phyloP scores from a whole-genome alignment of 176 grass and related monocot genomes.

The Raddia distichophylla region DNA sequence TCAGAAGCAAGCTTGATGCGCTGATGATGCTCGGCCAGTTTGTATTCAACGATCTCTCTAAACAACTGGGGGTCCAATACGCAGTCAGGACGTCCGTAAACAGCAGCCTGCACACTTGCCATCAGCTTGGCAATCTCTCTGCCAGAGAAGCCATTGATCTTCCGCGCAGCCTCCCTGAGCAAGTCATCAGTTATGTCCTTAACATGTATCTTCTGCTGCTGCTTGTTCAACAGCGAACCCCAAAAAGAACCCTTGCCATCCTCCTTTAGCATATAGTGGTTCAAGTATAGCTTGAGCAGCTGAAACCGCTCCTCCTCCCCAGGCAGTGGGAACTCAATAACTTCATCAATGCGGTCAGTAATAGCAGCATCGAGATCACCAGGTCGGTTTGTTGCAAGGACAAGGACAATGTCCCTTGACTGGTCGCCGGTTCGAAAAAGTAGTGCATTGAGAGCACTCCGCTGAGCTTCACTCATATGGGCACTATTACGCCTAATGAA shows the following conservation, averaged over 20 bases:
- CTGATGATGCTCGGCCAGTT: slow-evolving; percentile 80
- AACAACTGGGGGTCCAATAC: slow-evolving; percentile 70
- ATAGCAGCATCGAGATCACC: slow-evolving; percentile 92
- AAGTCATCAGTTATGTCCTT: slow-evolving; percentile 66
- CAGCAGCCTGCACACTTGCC: slow-evolving; percentile 84
- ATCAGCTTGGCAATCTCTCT: slow-evolving; percentile 92
- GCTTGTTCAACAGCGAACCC: slow-evolving; percentile 62
- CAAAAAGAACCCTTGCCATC: slow-evolving; percentile 42
- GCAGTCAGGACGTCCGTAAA: slow-evolving; percentile 77
- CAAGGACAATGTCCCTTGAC: slow-evolving; percentile 83
- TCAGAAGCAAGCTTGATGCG: slow-evolving; percentile 78
- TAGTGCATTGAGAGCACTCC: slow-evolving; percentile 92
- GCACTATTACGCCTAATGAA: slow-evolving; percentile 78
- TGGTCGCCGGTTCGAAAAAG: slow-evolving; percentile 95
- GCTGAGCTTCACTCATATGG: slow-evolving; percentile 91
- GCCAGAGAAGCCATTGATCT: slow-evolving; percentile 87
- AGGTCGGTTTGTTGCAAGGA: slow-evolving; percentile 87
- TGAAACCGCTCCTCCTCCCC: slow-evolving; percentile 79
- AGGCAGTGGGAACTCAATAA: slow-evolving; percentile 84
- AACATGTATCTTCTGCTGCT: slow-evolving; percentile 70
- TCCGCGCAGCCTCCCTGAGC: slow-evolving; percentile 58
- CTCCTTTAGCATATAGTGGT: slow-evolving; percentile 68
- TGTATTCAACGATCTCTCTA: slow-evolving; percentile 78
- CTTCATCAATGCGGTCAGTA: slow-evolving; percentile 94
- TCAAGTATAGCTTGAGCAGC: slow-evolving; percentile 85